Evolutionary conservation across 345 rosid genomes (phyloP).

Genomic region (Citrus glauca): DNA sequence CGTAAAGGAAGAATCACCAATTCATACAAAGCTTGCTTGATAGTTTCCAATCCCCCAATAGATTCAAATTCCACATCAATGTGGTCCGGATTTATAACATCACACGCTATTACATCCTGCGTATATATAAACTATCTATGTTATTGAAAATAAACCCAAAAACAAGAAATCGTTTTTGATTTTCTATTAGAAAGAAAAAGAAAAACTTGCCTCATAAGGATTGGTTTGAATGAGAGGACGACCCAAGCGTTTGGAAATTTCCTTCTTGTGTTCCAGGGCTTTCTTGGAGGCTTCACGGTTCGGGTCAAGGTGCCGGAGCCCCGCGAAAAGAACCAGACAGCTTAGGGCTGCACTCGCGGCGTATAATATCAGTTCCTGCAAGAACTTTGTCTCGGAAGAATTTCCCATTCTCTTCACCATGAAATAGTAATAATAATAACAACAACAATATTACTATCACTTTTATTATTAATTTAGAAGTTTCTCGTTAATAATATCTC

Average conservation of each 20-base stretch:
- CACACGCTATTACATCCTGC: slow-evolving; percentile 97
- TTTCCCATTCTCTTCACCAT: slow-evolving; percentile 36
- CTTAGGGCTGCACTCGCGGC: slow-evolving; percentile 98
- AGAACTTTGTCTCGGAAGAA: slow-evolving; percentile 67
- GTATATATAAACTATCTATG: background rate
- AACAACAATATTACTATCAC: too few species aligned
- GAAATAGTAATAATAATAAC: background rate
- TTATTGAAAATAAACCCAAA: background rate
- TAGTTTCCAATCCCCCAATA: slow-evolving; percentile 83
- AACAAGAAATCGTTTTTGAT: background rate
- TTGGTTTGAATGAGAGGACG: slow-evolving; percentile 85
- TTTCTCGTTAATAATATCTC: background rate
- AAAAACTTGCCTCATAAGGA: slow-evolving; percentile 71
- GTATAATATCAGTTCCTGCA: slow-evolving; percentile 75
- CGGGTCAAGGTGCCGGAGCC: slow-evolving; percentile 86
- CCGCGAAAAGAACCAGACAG: slow-evolving; percentile 77
- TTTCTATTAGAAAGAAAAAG: background rate
- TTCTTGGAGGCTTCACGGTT: slow-evolving; percentile 91
- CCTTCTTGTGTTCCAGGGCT: slow-evolving; percentile 88
- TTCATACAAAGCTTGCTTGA: slow-evolving; percentile 79
- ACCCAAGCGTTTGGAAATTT: slow-evolving; percentile 84
- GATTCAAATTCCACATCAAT: slow-evolving; percentile 91
- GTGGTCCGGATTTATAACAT: slow-evolving; percentile 87
- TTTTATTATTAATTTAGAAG: background rate
- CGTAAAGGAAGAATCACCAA: slow-evolving; percentile 83